Evolutionary conservation across 148 eudicot species (phyloP).

Genomic region (Fagopyrum homotropicum): DNA sequence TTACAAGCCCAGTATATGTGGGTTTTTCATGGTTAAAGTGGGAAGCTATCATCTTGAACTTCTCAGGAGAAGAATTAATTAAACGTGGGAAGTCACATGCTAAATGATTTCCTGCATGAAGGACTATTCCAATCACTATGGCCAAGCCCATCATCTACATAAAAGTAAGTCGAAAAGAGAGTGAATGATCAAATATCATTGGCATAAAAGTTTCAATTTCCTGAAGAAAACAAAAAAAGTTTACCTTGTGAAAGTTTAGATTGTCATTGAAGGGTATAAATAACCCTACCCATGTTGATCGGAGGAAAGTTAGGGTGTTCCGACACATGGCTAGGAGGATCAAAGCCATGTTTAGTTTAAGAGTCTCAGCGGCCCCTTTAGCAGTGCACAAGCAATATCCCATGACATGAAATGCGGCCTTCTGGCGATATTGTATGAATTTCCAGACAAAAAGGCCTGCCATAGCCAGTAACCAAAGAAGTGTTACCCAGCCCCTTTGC

Average conservation of each 20-base stretch:
- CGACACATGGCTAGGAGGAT: conserved; percentile 83
- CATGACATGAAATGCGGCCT: conserved; percentile 72
- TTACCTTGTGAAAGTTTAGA: conserved; percentile 89
- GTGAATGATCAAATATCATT: not conserved
- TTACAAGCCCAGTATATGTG: conserved; percentile 46
- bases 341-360: conserved; percentile 93
- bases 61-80: conserved; percentile 57
- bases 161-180: not conserved
- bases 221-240: too few relatives aligned
- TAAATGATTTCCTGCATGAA: conserved; percentile 79
- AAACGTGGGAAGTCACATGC: conserved; percentile 80
- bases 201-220: too few relatives aligned
- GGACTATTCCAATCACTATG: conserved; percentile 49
- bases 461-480: conserved; percentile 61
- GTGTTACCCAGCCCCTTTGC: conserved; percentile 74
- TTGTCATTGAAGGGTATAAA: conserved; percentile 83
- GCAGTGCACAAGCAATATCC: conserved; percentile 89
- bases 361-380: conserved; percentile 95
- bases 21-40: conserved; percentile 58
- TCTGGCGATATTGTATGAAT: conserved; percentile 57
- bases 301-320: conserved; percentile 71
- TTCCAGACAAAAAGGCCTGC: conserved; percentile 78
- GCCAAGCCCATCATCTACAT: conserved; percentile 72
- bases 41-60: conserved; percentile 49
- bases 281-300: conserved; percentile 61